Conservation (phyloP, 331 rosid genomes). For the Pyracantha coccinea region DNA sequence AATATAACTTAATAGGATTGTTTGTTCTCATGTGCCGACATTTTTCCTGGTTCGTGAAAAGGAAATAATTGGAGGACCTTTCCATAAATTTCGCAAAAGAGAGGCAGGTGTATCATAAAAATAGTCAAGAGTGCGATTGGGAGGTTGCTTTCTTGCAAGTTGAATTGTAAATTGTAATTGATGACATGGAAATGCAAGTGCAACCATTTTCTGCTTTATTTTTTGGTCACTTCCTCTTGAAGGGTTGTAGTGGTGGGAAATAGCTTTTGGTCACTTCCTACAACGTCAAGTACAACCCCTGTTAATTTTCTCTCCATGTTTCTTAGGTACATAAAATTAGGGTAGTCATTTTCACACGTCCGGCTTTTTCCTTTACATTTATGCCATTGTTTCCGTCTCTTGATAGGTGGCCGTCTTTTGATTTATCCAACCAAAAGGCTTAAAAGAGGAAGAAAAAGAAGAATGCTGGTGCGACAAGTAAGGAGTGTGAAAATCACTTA, state of each 20-base stretch:
- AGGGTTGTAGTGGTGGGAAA: no score
- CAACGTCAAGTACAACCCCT: background rate
- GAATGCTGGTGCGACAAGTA: no score
- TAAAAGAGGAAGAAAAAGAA: no score
- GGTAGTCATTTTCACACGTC: no score
- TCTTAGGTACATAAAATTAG: no score
- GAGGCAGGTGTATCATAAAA: slow-evolving; percentile 17
- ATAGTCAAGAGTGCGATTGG: background rate
- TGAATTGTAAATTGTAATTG: background rate
- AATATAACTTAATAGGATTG: slow-evolving; percentile 5
- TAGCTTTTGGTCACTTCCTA: background rate
- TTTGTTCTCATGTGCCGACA: slow-evolving; percentile 59
- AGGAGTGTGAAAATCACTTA: no score
- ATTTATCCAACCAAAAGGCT: no score
- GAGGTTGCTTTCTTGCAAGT: slow-evolving; percentile 31
- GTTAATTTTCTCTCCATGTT: no score
- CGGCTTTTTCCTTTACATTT: no score
- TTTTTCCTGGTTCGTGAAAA: slow-evolving; percentile 14
- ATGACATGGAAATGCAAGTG: background rate
- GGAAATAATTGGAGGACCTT: background rate
- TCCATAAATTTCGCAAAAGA: slow-evolving; percentile 18
- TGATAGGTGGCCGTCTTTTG: no score
- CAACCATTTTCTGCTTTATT: background rate
- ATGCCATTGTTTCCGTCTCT: no score
- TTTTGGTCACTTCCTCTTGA: background rate